phyloP scores from a whole-genome alignment of 78 protist genomes.

The Dictyostelium firmibasis region DNA sequence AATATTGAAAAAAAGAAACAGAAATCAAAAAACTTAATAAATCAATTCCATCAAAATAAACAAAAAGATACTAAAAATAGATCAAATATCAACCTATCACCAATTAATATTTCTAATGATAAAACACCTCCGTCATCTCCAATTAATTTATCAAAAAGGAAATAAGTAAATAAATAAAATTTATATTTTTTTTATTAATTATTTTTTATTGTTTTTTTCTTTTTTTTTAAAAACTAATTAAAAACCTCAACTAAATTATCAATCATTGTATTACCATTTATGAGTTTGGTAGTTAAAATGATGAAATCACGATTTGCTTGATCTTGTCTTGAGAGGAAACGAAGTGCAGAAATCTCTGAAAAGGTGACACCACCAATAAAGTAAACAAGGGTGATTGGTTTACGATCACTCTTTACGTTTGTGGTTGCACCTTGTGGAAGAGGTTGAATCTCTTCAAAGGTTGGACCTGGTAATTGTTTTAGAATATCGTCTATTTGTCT shows the following conservation, averaged over 20 bases:
- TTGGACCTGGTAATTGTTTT: slow-evolving; percentile 40
- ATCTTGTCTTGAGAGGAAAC: slow-evolving; percentile 80
- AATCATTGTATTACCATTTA: slow-evolving; percentile 81
- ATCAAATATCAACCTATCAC: background rate
- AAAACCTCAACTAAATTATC: background rate
- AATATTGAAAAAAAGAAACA: background rate
- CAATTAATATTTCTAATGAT: background rate
- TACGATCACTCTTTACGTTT: background rate
- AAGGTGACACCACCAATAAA: slow-evolving; percentile 93
- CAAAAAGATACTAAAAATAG: background rate
- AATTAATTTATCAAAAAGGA: slow-evolving; percentile 6
- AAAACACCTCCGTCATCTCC: background rate
- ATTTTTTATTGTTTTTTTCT: background rate
- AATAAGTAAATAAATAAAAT: no score
- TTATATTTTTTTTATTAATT: background rate
- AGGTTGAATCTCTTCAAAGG: slow-evolving; percentile 47
- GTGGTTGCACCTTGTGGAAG: background rate
- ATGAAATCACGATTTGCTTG: slow-evolving; percentile 77
- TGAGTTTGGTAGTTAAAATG: slow-evolving; percentile 88
- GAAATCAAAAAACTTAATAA: background rate
- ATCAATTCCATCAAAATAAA: background rate
- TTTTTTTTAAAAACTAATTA: background rate
- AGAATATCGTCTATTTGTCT: slow-evolving; percentile 21
- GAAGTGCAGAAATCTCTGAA: slow-evolving; percentile 90
- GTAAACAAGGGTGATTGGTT: slow-evolving; percentile 83